These are phyloP conservation scores for Rickenella mellea DNA, from an alignment of 768 basidiomycete genomes.

Conservation along the genomic window DNA sequence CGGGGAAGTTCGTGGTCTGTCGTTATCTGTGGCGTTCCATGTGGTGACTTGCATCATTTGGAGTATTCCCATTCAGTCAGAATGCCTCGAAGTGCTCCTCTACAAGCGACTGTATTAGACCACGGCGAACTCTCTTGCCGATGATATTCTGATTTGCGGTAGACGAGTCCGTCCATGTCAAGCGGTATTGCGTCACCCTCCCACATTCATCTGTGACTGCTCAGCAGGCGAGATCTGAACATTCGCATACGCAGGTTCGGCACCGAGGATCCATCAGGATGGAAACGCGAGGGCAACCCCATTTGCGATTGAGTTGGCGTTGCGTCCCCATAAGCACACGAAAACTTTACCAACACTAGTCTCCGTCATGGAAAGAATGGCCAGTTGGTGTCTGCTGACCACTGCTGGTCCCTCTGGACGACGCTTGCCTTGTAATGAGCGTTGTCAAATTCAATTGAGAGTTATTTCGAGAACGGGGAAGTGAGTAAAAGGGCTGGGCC, in stretches of 20 bases:
- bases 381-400: slow-evolving; percentile 1
- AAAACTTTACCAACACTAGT: not conserved
- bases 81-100: no score
- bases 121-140: no score
- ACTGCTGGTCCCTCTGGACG: not conserved
- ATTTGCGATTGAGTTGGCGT: not conserved
- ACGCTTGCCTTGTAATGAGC: slow-evolving; percentile 9
- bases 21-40: no score
- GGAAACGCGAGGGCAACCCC: not conserved
- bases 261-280: not conserved
- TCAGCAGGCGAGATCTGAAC: not conserved
- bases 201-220: not conserved
- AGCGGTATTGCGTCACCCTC: not conserved
- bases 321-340: not conserved
- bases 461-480: slow-evolving; percentile 16
- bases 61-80: no score
- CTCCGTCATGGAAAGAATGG: slow-evolving; percentile 2
- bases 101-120: no score
- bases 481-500: slow-evolving; percentile 6
- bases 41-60: no score
- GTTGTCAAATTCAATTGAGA: slow-evolving; percentile 17
- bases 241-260: not conserved
- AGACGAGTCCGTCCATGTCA: not conserved
- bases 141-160: no score
- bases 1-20: no score